These are phyloP conservation scores for Collariella sp. DNA, from an alignment of 495 filamentous ascomycete genomes.

Conservation along the genomic window DNA sequence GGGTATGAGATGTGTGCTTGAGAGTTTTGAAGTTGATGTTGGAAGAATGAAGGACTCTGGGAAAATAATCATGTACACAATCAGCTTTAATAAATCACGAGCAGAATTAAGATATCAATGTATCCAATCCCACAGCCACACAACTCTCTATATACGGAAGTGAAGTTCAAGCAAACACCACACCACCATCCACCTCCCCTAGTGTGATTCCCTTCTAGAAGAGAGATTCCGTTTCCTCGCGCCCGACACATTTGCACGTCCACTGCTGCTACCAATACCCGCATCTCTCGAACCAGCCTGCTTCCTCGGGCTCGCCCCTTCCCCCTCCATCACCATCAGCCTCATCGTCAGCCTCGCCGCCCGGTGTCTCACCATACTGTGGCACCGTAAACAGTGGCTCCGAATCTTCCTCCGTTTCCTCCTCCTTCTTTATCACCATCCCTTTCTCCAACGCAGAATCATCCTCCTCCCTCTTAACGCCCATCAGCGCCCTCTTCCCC, in stretches of 20 bases:
- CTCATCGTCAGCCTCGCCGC: conserved; percentile 34
- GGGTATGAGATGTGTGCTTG: too few species aligned
- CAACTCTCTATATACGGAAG: too few species aligned
- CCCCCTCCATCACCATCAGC: neutral
- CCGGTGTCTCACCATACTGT: conserved; percentile 21
- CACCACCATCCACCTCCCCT: neutral
- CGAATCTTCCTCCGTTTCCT: conserved; percentile 15
- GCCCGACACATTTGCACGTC: conserved; percentile 18
- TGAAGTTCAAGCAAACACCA: too few species aligned
- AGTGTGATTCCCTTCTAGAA: neutral
- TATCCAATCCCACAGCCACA: too few species aligned
- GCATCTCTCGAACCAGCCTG: neutral
- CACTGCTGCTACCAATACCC: conserved; percentile 41
- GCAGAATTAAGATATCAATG: too few species aligned
- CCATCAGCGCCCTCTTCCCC: neutral
- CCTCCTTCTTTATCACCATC: conserved; percentile 21
- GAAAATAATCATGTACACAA: too few species aligned
- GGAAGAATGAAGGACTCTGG: too few species aligned
- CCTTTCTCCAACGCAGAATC: conserved; percentile 18
- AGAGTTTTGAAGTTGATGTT: too few species aligned
- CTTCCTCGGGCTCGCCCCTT: too few species aligned
- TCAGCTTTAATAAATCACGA: too few species aligned
- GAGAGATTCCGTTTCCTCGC: conserved; percentile 14
- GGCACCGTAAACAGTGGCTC: neutral
- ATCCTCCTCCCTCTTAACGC: neutral